Percentiles rank a stretch among this genome's conserved stretches.
Evolutionary conservation across 2,329 filamentous ascomycete species (phyloP).

Genomic region (Aspergillus sp.): DNA sequence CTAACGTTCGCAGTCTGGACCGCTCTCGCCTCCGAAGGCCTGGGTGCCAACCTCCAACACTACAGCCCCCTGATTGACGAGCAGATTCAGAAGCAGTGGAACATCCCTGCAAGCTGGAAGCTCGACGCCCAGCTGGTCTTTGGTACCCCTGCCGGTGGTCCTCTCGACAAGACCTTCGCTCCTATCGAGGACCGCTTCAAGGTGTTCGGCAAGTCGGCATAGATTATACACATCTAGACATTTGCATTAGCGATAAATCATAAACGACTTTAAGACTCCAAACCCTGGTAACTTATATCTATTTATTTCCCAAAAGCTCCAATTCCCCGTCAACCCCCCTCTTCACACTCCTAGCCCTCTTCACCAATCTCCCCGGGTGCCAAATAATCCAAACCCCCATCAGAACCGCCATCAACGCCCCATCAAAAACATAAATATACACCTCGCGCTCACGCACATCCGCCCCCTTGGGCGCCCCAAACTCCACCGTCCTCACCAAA

Average conservation of each 20-base stretch:
- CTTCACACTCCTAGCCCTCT: neutral
- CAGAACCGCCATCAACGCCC: conserved; percentile 25
- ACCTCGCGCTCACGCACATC: conserved; percentile 25
- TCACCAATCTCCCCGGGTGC: conserved; percentile 24
- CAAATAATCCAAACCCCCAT: conserved; percentile 23
- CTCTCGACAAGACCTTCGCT: conserved; percentile 28
- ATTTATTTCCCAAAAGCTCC: neutral
- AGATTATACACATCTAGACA: neutral
- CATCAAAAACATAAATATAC: conserved; percentile 36
- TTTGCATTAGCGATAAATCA: neutral
- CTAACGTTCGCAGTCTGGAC: conserved; percentile 59
- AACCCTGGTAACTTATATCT: neutral
- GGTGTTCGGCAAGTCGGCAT: conserved; percentile 33
- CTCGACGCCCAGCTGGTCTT: conserved; percentile 83
- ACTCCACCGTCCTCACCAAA: conserved; percentile 30
- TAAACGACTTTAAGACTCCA: neutral
- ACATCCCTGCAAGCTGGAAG: conserved; percentile 69
- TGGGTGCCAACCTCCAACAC: conserved; percentile 87
- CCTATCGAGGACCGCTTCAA: conserved; percentile 34
- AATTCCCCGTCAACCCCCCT: neutral
- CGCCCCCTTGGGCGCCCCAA: conserved; percentile 17
- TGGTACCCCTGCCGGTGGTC: conserved; percentile 45
- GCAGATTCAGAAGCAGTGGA: conserved; percentile 68
- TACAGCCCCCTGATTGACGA: conserved; percentile 84
- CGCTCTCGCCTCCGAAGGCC: conserved; percentile 75